Evolutionary conservation across 192 early-diverging fungal genomes (phyloP).

Genomic region (Backusella sp.): DNA sequence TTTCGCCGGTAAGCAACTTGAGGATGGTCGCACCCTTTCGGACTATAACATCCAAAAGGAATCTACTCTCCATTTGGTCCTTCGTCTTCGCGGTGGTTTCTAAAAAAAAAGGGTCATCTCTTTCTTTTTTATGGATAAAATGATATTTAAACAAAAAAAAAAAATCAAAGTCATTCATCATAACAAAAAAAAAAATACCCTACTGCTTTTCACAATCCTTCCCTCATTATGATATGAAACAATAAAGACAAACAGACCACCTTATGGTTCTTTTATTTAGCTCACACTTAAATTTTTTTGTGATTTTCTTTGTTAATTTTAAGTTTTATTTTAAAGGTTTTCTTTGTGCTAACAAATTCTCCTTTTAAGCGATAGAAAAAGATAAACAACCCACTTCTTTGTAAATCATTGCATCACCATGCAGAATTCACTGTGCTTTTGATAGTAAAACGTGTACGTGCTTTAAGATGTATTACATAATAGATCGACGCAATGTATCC

Average conservation of each 20-base stretch:
- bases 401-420: background rate
- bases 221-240: background rate
- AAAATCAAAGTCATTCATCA: background rate
- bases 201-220: too few species aligned
- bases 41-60: too few species aligned
- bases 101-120: constrained; percentile 38
- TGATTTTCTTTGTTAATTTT: background rate
- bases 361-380: constrained; percentile 16
- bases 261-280: background rate
- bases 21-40: too few species aligned
- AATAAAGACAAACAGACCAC: background rate
- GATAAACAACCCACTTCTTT: background rate
- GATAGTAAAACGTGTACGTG: background rate
- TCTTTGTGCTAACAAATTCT: constrained; percentile 4
- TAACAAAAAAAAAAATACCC: constrained; percentile 5
- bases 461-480: background rate
- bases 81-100: constrained; percentile 49
- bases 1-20: too few species aligned
- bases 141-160: background rate
- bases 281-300: background rate
- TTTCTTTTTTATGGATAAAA: background rate
- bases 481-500: background rate
- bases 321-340: background rate
- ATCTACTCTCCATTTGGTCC: too few species aligned
- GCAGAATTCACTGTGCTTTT: background rate